A percentile compares a stretch with the other conserved stretches of the same genome.
These are phyloP conservation scores for Dioszegia hungarica DNA, from an alignment of 768 basidiomycete genomes.

Conservation along the genomic window DNA sequence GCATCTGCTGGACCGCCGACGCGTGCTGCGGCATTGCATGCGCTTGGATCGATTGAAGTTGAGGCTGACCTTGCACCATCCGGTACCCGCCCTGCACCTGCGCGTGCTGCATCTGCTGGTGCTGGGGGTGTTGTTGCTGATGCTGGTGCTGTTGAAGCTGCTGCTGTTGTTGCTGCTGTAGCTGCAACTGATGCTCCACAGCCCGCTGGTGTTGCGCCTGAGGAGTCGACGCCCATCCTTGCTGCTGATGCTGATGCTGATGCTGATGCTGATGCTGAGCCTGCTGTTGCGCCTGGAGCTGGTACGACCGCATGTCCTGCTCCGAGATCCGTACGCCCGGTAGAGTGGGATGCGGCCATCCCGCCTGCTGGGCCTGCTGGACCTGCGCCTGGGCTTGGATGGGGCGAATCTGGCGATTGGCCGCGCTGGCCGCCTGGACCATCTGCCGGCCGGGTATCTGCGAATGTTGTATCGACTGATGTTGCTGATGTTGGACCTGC, in stretches of 20 bases:
- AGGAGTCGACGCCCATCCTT: neutral
- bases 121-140: neutral
- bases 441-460: neutral
- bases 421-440: too few species aligned
- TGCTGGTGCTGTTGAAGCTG: neutral
- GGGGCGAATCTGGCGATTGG: too few species aligned
- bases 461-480: neutral
- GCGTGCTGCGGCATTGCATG: neutral
- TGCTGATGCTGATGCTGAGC: neutral
- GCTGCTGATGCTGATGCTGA: conserved; percentile 1
- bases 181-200: neutral
- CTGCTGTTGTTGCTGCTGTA: neutral
- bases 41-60: neutral
- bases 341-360: neutral
- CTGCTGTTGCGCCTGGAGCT: neutral
- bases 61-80: neutral
- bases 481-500: neutral
- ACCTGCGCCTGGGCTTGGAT: too few species aligned
- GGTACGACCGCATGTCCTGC: neutral
- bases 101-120: neutral
- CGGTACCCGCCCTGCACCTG: neutral
- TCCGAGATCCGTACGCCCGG: neutral
- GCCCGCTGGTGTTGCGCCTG: neutral
- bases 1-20: neutral
- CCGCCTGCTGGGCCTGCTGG: too few species aligned